These are phyloP conservation scores for Penicillium polonicum DNA, from an alignment of 2,329 filamentous ascomycete species.

Conservation along the genomic window DNA sequence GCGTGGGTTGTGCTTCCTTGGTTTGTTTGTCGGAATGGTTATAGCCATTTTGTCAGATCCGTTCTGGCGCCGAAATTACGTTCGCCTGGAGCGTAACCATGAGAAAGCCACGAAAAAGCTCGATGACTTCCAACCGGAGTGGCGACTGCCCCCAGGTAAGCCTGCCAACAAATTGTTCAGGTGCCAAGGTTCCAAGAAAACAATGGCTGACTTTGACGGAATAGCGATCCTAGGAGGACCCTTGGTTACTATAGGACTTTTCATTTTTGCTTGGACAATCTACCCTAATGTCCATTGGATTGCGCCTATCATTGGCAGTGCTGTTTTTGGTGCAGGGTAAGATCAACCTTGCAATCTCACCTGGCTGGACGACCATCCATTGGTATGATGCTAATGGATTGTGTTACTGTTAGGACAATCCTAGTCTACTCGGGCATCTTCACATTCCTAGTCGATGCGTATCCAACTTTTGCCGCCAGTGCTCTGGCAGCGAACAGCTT, in stretches of 20 bases:
- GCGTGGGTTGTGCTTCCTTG: constrained; percentile 72
- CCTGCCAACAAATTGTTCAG: constrained; percentile 13
- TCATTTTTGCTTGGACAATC: constrained; percentile 86
- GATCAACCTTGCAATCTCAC: constrained; percentile 34
- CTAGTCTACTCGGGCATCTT: constrained; percentile 82
- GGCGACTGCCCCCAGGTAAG: constrained; percentile 69
- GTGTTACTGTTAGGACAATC: constrained; percentile 57
- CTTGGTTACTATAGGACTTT: constrained; percentile 76
- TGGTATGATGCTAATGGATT: constrained; percentile 26
- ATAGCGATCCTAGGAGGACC: constrained; percentile 67
- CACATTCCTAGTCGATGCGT: constrained; percentile 74
- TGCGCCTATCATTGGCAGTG: constrained; percentile 69
- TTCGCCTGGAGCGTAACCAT: constrained; percentile 41
- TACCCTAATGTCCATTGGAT: constrained; percentile 73
- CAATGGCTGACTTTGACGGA: background rate
- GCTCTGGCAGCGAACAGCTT: constrained; percentile 84
- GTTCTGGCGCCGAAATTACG: constrained; percentile 48
- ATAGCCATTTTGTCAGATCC: constrained; percentile 47
- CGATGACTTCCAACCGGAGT: constrained; percentile 74
- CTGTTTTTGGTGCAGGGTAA: constrained; percentile 69
- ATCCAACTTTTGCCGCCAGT: constrained; percentile 49
- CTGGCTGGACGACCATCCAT: constrained; percentile 3
- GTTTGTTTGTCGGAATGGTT: constrained; percentile 50
- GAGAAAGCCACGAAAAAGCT: constrained; percentile 33
- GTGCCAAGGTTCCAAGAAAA: background rate